These are phyloP conservation scores for Pleomassaria siparia DNA, from an alignment of 2,329 filamentous ascomycete genomes.

Conservation along the genomic window DNA sequence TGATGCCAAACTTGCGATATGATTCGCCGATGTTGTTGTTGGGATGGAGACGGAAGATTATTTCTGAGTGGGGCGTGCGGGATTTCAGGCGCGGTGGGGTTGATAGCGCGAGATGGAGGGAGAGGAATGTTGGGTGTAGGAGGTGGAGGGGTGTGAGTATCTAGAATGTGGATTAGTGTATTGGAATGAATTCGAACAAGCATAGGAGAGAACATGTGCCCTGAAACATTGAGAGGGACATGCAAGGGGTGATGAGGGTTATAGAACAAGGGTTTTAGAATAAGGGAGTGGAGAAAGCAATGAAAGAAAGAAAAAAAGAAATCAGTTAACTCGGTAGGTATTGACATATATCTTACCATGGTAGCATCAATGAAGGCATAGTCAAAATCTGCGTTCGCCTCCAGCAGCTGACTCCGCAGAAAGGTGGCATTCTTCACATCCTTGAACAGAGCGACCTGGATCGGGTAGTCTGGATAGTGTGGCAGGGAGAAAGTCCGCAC, in stretches of 20 bases:
- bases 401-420: constrained; percentile 80
- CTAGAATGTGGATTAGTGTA: constrained; percentile 43
- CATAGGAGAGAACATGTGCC: too few relatives aligned
- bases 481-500: constrained; percentile 72
- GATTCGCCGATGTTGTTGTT: constrained; percentile 92
- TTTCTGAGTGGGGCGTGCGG: constrained; percentile 85
- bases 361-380: constrained; percentile 92
- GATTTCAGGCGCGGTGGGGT: constrained; percentile 70
- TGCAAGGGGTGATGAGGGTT: too few relatives aligned
- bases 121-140: constrained; percentile 74
- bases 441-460: constrained; percentile 75
- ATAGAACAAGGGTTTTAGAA: too few relatives aligned
- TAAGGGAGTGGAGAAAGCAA: neutral
- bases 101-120: constrained; percentile 66
- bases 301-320: neutral
- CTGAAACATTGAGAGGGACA: too few relatives aligned
- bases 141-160: constrained; percentile 72
- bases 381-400: constrained; percentile 81
- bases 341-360: constrained; percentile 55
- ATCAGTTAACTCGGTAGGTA: neutral
- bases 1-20: constrained; percentile 84
- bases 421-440: constrained; percentile 76
- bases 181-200: neutral
- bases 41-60: constrained; percentile 76
- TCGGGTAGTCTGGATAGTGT: constrained; percentile 69